Percentiles rank a stretch among this genome's conserved stretches.
Evolutionary conservation across 352 stramenopile species (phyloP).

Genomic region (Phytophthora cryptogea): DNA sequence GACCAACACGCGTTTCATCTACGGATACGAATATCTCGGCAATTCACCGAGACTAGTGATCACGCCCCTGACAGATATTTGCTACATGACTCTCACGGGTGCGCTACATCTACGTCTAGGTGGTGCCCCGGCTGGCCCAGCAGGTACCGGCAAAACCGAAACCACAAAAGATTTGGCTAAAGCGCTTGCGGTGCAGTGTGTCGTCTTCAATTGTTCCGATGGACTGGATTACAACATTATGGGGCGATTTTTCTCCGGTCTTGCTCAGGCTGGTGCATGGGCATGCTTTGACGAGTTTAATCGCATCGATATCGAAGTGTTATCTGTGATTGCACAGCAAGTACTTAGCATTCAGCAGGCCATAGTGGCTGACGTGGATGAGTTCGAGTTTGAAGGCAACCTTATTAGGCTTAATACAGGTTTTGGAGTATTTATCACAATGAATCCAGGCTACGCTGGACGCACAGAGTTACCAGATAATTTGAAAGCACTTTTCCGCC

Average conservation of each 20-base stretch:
- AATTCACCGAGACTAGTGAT: conserved; percentile 86
- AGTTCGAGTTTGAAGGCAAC: conserved; percentile 95
- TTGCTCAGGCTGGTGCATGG: conserved; percentile 93
- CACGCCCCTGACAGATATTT: conserved; percentile 86
- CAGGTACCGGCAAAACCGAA: conserved; percentile 95
- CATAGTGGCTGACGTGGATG: conserved; percentile 86
- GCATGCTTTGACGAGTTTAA: conserved; percentile 98
- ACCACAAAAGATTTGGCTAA: conserved; percentile 96
- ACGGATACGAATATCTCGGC: conserved; percentile 86
- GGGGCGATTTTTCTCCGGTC: conserved; percentile 94
- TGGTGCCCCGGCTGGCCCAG: conserved; percentile 91
- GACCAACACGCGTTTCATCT: conserved; percentile 87
- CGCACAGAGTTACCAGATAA: conserved; percentile 94
- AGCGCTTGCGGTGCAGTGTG: conserved; percentile 92
- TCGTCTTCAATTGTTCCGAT: conserved; percentile 97
- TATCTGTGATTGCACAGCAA: conserved; percentile 96
- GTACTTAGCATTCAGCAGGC: conserved; percentile 95
- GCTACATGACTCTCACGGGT: conserved; percentile 95
- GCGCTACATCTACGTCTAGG: conserved; percentile 92
- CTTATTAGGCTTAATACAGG: conserved; percentile 90
- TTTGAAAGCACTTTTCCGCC: conserved; percentile 93
- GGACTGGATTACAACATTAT: conserved; percentile 97
- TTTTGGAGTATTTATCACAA: conserved; percentile 96
- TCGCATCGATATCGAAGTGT: conserved; percentile 95
- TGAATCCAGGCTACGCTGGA: conserved; percentile 94